Base-by-base conservation (phyloP, 2,329 filamentous ascomycete genomes). In the Madurella fahalii region DNA sequence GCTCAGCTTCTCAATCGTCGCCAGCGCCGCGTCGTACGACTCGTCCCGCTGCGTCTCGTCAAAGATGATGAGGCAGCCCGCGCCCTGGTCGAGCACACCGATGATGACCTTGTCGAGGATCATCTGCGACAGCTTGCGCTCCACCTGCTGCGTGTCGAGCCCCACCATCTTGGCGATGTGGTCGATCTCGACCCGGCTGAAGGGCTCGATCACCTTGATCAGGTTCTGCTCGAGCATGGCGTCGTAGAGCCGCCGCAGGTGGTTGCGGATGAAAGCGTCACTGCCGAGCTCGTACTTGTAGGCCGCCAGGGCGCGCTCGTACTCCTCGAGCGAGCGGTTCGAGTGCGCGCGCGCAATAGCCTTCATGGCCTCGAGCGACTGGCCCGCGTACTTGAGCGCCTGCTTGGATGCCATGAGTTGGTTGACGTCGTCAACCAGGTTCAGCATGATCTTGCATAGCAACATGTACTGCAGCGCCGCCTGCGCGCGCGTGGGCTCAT, bases 371-470 rank as follows among this genome's bases (percentile, higher is more conserved):
- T 99, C 94, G 60, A 99, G 84, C 69, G 90, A 94, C 75, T 93
- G 90, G 65, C 93, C 91, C 32, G 92, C 92, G 70, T 99, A 97
- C 74, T 95, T 94, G 69, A 95, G 84, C 40, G 95, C 94, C 72
- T 96, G 92, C 81, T 99, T 99, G 52, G 90, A 95, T 31, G 88
- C 84, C 84, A 99, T 90, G 63, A 99, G 83, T 68, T 88, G 85
- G 75, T 93, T 95, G 71, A 99, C 93, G 72, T 99, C 95, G 77
- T 97, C 92, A 62, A 85, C 90, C 40, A 95, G 81, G 75, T 99
- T 99, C 64, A 99, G 82, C 95, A 99, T 99, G 72, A 99, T 94
- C 79, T 99, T 99, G 85, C 94, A 97, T 37, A 99, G 85, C 52
- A 99, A 83, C 94, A 99, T 99, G 80, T 99, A 99, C 78, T 99